phyloP scores from a whole-genome alignment of 2,329 filamentous ascomycete species.

The Knufia fluminis region DNA sequence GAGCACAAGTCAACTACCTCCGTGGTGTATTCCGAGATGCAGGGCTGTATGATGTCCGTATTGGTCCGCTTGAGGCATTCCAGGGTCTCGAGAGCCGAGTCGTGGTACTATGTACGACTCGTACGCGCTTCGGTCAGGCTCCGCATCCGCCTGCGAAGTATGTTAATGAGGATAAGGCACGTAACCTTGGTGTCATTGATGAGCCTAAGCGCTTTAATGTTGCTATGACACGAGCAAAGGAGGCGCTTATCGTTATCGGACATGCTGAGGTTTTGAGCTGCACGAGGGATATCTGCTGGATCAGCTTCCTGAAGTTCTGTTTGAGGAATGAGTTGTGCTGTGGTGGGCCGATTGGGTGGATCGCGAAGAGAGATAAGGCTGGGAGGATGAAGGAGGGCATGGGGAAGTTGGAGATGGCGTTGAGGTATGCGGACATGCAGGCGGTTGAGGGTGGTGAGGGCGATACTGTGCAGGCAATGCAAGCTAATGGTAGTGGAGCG shows the following conservation, averaged over 20 bases:
- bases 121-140: slow-evolving; percentile 19
- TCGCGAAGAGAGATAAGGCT: neutral
- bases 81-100: slow-evolving; percentile 38
- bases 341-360: slow-evolving; percentile 18
- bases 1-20: slow-evolving; percentile 36
- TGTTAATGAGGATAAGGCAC: slow-evolving; percentile 18
- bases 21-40: slow-evolving; percentile 29
- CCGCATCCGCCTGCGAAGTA: slow-evolving; percentile 13
- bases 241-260: slow-evolving; percentile 29
- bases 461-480: neutral
- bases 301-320: slow-evolving; percentile 31
- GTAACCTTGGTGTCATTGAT: slow-evolving; percentile 29
- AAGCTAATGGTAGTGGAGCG: neutral
- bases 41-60: slow-evolving; percentile 32
- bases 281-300: slow-evolving; percentile 29
- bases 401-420: slow-evolving; percentile 10
- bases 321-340: slow-evolving; percentile 28
- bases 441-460: neutral
- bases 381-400: neutral
- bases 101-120: slow-evolving; percentile 38
- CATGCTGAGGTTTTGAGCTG: slow-evolving; percentile 25
- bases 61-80: slow-evolving; percentile 39
- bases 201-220: slow-evolving; percentile 35
- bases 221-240: slow-evolving; percentile 32
- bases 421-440: slow-evolving; percentile 5